Conservation (phyloP, 2,329 filamentous ascomycete genomes). For the Samsoniella hepiali region DNA sequence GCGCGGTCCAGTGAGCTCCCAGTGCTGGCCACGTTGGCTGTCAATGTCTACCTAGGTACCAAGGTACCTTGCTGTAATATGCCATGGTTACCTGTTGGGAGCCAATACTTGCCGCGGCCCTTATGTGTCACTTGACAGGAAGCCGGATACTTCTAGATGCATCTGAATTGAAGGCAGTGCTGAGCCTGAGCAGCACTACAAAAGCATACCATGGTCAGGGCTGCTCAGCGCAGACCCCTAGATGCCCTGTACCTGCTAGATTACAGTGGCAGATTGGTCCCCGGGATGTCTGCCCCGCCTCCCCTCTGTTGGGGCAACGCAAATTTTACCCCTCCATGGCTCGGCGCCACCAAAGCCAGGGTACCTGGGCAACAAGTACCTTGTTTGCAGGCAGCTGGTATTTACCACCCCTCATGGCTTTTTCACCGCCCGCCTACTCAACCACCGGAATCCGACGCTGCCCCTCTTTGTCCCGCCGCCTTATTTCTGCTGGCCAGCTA, state of each 20-base stretch:
- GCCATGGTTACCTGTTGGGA: too few species aligned
- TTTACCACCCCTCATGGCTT: neutral
- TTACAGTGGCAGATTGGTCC: neutral
- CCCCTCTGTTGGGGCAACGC: constrained; percentile 7
- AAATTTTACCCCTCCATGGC: constrained; percentile 16
- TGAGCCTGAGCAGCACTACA: too few species aligned
- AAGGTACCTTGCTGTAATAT: too few species aligned
- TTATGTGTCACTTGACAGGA: too few species aligned
- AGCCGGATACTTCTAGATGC: too few species aligned
- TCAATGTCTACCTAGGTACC: too few species aligned
- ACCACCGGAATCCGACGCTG: constrained; percentile 15
- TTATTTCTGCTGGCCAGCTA: constrained; percentile 7
- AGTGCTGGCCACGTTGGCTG: constrained; percentile 4
- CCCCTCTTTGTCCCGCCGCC: constrained; percentile 16
- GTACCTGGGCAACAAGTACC: constrained; percentile 5
- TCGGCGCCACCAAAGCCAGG: neutral
- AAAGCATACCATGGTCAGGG: too few species aligned
- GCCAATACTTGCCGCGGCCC: too few species aligned
- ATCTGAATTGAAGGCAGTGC: too few species aligned
- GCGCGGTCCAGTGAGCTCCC: constrained; percentile 1
- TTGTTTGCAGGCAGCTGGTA: neutral
- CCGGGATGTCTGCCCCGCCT: neutral
- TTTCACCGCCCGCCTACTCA: constrained; percentile 13
- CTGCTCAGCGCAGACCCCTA: neutral
- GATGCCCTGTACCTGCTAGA: neutral